Evolutionary conservation across 2,329 filamentous ascomycete genomes (phyloP), one percentile per base, ranked within the genome.

Genomic region (Hirsutella minnesotensis): DNA sequence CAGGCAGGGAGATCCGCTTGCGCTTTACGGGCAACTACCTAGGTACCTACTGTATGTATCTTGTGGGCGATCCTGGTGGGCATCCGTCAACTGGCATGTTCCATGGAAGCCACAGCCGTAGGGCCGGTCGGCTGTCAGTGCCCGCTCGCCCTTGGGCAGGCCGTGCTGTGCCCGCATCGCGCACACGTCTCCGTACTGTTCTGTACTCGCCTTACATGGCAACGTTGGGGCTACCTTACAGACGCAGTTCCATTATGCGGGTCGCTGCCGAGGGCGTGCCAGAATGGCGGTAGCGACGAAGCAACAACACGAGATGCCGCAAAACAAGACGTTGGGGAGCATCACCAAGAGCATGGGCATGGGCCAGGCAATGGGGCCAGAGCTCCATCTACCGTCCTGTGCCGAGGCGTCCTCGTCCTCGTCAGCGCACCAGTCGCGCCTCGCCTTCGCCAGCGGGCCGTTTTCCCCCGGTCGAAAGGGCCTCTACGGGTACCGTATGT

Each of bases 271-370:
- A 40, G 7, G 30, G 43, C 36, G 43, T 42, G 43, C 43, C 43
- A 42, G 39, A 39, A 40, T 18, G 43, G 40, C 43, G 43, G 43
- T 45, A 45, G 40, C 43, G 43, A 42, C 39, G 19, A 42, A 30
- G 43, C 39, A 45, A 39, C 43, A 21, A 31, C 39, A 29, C 16
- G 21, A 16, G 33, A 13, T 13, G 31, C 31, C 5, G n/a, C 33
- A 34, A 34, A 7, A 16, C 15, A 3, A 9, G 9, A n/a, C 4
- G 15, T 15, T 16, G 16, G 15, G 33, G 15, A 15, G 16, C 15
- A 34, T 16, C 15, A 34, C 12, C 29, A 34, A 18, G 33, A 18
- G 24, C 24, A 27, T 27, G 24, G 12, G 24, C 24, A 27, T 27
- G 24, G 24, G 24, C 24, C 24, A 12, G 24, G 7, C 12, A 18